phyloP scores from a whole-genome alignment of 1,284 basidiomycete species.

The Phenoliferia sp. region DNA sequence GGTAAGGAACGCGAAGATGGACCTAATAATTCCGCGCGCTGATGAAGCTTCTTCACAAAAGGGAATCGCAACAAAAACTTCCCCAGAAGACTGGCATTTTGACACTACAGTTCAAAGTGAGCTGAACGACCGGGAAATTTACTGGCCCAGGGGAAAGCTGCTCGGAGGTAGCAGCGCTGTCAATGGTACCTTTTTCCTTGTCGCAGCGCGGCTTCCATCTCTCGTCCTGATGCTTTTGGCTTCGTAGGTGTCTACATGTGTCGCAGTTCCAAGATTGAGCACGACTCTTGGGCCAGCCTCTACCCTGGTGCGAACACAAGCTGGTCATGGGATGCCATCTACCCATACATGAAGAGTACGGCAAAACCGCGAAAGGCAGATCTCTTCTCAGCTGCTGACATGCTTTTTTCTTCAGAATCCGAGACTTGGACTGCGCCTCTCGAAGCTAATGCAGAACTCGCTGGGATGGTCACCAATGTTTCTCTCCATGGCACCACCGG shows the following conservation, averaged over 20 bases:
- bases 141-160: slow-evolving; percentile 36
- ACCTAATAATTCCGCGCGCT: not conserved
- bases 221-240: not conserved
- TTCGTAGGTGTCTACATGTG: slow-evolving; percentile 52
- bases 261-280: slow-evolving; percentile 42
- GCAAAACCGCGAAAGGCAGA: not conserved
- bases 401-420: slow-evolving; percentile 33
- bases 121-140: slow-evolving; percentile 39
- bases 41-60: not conserved
- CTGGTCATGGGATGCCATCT: slow-evolving; percentile 57
- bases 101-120: slow-evolving; percentile 52
- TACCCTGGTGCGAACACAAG: slow-evolving; percentile 41
- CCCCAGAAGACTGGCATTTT: slow-evolving; percentile 60
- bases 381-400: too few species aligned
- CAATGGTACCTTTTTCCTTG: slow-evolving; percentile 16
- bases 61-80: slow-evolving; percentile 21
- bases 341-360: slow-evolving; percentile 48
- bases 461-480: slow-evolving; percentile 44
- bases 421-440: slow-evolving; percentile 48
- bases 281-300: slow-evolving; percentile 43
- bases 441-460: slow-evolving; percentile 35
- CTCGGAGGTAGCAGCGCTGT: slow-evolving; percentile 34
- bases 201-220: too few species aligned
- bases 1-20: not conserved
- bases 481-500: slow-evolving; percentile 49